phyloP scores from a whole-genome alignment of 2,329 filamentous ascomycete species.

The Hortaea werneckii region DNA sequence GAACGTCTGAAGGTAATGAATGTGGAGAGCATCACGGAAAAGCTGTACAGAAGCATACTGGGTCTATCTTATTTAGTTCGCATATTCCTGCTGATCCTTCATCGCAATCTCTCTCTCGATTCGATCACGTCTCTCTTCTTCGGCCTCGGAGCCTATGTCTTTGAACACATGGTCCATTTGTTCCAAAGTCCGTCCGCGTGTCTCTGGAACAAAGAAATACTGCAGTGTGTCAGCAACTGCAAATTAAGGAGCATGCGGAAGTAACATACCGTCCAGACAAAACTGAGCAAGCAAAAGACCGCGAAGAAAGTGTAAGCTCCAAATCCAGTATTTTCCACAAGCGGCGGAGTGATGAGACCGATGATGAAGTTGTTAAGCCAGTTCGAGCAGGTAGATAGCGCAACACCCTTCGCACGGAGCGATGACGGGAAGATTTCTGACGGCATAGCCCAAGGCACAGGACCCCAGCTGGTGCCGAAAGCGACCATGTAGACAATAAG shows the following conservation, averaged over 20 bases:
- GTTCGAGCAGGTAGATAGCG: constrained; percentile 24
- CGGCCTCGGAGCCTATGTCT: constrained; percentile 14
- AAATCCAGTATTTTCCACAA: constrained; percentile 42
- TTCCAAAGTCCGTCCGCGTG: constrained; percentile 34
- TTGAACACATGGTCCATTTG: constrained; percentile 22
- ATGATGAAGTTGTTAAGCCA: constrained; percentile 57
- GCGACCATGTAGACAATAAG: constrained; percentile 19
- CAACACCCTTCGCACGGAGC: constrained; percentile 55
- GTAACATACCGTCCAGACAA: constrained; percentile 35
- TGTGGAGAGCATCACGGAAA: too few species aligned
- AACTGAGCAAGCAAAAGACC: constrained; percentile 41
- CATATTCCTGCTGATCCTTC: neutral
- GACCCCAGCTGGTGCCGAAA: constrained; percentile 42
- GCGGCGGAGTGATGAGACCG: constrained; percentile 20
- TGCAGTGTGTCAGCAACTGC: neutral
- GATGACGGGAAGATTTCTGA: constrained; percentile 55
- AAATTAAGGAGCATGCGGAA: neutral
- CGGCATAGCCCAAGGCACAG: constrained; percentile 23
- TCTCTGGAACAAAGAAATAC: constrained; percentile 48
- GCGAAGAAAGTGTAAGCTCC: constrained; percentile 53
- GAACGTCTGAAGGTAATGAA: too few species aligned
- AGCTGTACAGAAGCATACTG: too few species aligned
- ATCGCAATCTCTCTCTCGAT: constrained; percentile 15
- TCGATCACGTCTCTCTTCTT: constrained; percentile 16
- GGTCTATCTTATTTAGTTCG: too few species aligned